A percentile compares a stretch with the other conserved stretches of the same genome.
Conservation (phyloP, 2,329 filamentous ascomycete genomes). For the Monilinia fructigena region DNA sequence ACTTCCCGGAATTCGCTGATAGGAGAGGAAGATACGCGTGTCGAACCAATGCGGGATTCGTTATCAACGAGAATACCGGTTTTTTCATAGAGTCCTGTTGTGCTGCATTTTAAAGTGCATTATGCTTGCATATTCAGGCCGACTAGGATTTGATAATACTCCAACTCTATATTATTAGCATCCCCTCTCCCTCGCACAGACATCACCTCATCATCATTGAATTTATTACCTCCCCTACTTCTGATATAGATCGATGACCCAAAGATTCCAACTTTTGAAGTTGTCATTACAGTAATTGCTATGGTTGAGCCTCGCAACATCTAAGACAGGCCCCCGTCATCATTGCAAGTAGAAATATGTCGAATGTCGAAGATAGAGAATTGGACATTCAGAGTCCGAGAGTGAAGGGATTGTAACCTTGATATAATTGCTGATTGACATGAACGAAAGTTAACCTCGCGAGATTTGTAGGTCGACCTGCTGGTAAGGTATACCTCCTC, state of each 20-base stretch:
- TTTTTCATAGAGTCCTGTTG: constrained; percentile 10
- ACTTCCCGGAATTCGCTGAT: background rate
- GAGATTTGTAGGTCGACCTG: background rate
- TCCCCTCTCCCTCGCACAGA: constrained; percentile 3
- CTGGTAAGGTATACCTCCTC: background rate
- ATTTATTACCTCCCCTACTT: background rate
- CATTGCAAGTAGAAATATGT: background rate
- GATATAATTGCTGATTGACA: background rate
- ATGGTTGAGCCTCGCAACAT: background rate
- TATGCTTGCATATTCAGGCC: constrained; percentile 6
- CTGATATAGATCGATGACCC: background rate
- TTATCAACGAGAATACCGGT: constrained; percentile 15
- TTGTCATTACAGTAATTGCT: background rate
- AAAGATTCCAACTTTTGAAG: background rate
- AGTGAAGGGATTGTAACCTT: background rate
- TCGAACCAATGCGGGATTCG: background rate
- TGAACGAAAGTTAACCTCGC: background rate
- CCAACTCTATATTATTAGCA: background rate
- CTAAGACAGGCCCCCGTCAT: background rate
- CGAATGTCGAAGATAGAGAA: too few relatives aligned
- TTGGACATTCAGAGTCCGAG: background rate
- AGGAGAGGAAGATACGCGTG: background rate
- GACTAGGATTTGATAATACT: background rate
- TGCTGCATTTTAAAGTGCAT: background rate
- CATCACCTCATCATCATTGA: background rate